A percentile compares a stretch with the other conserved stretches of the same genome.
Evolutionary conservation across 345 rosid genomes (phyloP).

Genomic region (Linum tenue): DNA sequence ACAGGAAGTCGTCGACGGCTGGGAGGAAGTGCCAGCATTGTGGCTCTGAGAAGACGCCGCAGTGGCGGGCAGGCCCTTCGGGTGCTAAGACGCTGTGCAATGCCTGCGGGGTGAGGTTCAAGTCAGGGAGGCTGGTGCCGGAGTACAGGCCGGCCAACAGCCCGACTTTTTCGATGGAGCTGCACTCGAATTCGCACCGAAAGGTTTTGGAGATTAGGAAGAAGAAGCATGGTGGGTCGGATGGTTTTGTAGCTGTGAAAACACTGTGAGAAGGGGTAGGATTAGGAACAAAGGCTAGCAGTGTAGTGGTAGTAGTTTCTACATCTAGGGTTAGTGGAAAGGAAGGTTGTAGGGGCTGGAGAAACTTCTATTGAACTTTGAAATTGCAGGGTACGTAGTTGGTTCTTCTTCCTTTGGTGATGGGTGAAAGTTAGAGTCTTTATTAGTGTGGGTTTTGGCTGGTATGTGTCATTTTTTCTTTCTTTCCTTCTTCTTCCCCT

Average conservation of each 20-base stretch:
- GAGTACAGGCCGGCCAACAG: slow-evolving; percentile 81
- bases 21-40: slow-evolving; percentile 87
- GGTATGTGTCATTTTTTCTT: neutral
- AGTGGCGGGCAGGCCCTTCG: slow-evolving; percentile 75
- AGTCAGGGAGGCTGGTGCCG: slow-evolving; percentile 74
- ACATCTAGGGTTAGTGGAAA: neutral
- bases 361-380: no score
- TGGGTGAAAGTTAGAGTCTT: neutral
- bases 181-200: slow-evolving; percentile 80
- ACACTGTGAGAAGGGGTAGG: slow-evolving; percentile 40
- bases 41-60: slow-evolving; percentile 78
- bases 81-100: slow-evolving; percentile 84
- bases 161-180: slow-evolving; percentile 47
- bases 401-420: no score
- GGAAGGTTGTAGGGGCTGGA: no score
- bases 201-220: slow-evolving; percentile 76
- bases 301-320: slow-evolving; percentile 15
- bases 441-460: neutral
- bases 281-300: slow-evolving; percentile 9
- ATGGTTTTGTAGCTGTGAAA: slow-evolving; percentile 12
- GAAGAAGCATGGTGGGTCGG: slow-evolving; percentile 32
- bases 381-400: no score
- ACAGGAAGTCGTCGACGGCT: slow-evolving; percentile 12
- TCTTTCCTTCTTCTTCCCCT: no score
- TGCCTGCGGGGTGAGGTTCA: slow-evolving; percentile 80